Evolutionary conservation across 208 protist genomes (phyloP).

Genomic region (Polymyxa betae): DNA sequence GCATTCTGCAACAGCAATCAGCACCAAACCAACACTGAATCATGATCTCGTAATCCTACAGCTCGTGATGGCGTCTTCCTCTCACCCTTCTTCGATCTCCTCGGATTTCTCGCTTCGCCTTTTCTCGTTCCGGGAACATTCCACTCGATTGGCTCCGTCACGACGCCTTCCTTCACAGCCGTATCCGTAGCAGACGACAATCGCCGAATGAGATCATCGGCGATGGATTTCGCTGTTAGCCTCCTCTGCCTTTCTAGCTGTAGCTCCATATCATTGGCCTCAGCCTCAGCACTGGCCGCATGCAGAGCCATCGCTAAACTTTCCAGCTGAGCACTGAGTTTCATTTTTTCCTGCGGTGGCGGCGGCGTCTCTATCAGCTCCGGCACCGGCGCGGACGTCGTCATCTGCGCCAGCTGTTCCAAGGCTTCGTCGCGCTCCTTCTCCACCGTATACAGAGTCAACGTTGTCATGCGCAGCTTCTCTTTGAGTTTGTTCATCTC

Average conservation of each 20-base stretch:
- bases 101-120: too few species aligned
- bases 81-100: too few species aligned
- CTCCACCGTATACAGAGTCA: too few species aligned
- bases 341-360: too few species aligned
- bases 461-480: too few species aligned
- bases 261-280: neutral
- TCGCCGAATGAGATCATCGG: neutral
- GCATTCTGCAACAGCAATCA: neutral
- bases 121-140: neutral
- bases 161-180: neutral
- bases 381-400: neutral
- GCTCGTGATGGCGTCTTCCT: neutral
- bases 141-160: neutral
- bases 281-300: neutral
- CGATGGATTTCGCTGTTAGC: constrained; percentile 10
- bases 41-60: neutral
- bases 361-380: neutral
- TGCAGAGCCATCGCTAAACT: neutral
- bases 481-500: too few species aligned
- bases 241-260: neutral
- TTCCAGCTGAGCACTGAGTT: too few species aligned
- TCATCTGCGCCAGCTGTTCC: neutral
- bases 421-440: too few species aligned
- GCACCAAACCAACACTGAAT: neutral
- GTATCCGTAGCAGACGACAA: neutral